Evolutionary conservation across 768 basidiomycete genomes (phyloP).

Genomic region (Cystofilobasidium ferigula): DNA sequence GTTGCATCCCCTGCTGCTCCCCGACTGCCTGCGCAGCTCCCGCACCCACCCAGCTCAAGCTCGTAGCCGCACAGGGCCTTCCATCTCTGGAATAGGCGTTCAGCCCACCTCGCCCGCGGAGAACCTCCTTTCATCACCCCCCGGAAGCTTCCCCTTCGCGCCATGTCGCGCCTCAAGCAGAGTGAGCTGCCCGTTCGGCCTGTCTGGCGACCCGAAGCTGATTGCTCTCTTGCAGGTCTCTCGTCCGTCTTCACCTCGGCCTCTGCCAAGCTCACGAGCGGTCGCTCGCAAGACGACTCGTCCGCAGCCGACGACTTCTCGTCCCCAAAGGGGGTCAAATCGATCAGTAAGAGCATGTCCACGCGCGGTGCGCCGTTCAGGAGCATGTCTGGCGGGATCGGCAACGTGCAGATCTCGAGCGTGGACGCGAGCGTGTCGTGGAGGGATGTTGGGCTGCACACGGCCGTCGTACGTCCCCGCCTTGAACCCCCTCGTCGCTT

Average conservation of each 20-base stretch:
- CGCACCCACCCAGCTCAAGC: no score
- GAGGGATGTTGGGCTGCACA: constrained; percentile 1
- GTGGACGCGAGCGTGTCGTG: constrained; percentile 1
- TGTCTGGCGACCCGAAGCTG: no score
- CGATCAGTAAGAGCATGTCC: no score
- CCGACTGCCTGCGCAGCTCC: no score
- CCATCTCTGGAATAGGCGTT: no score
- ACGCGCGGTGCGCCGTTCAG: constrained; percentile 15
- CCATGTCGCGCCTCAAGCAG: no score
- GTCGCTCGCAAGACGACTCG: background rate
- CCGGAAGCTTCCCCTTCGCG: no score
- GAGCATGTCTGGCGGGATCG: constrained; percentile 16
- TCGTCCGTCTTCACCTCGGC: background rate
- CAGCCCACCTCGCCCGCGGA: no score
- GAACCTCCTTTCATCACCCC: no score
- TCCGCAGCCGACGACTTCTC: constrained; percentile 2
- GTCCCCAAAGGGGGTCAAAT: background rate
- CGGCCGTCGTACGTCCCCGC: constrained; percentile 4
- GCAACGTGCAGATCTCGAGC: constrained; percentile 6
- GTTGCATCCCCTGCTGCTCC: no score
- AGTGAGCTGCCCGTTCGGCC: no score
- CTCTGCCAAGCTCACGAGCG: background rate
- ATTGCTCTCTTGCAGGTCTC: background rate
- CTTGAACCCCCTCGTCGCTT: background rate
- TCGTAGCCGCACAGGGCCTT: no score